These are phyloP conservation scores for Byssoonygena ceratinophila DNA, from an alignment of 2,329 filamentous ascomycete genomes.

Conservation along the genomic window DNA sequence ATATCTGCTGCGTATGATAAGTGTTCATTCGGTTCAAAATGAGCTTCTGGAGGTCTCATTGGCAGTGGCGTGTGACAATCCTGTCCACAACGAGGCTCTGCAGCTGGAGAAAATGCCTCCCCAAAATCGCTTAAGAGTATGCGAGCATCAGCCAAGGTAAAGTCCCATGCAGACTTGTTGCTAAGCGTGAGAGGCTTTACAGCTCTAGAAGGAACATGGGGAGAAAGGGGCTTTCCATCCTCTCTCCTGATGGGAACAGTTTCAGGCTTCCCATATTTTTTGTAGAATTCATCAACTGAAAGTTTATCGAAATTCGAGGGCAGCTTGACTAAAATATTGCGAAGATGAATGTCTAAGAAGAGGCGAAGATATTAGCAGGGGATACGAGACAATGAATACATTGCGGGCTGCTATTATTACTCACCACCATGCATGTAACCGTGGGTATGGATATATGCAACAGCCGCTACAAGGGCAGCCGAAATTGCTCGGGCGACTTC, in stretches of 20 bases:
- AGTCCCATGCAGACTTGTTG: slow-evolving; percentile 20
- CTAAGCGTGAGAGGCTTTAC: slow-evolving; percentile 7
- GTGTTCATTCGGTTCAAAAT: slow-evolving; percentile 18
- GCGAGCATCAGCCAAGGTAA: slow-evolving; percentile 20
- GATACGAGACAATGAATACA: too few relatives aligned
- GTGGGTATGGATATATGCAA: too few relatives aligned
- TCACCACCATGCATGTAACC: too few relatives aligned
- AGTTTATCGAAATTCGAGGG: slow-evolving; percentile 16
- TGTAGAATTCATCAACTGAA: slow-evolving; percentile 20
- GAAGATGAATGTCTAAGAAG: slow-evolving; percentile 10
- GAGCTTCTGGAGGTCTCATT: slow-evolving; percentile 20
- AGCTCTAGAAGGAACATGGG: slow-evolving; percentile 18
- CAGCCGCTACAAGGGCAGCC: too few relatives aligned
- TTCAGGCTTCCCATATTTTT: slow-evolving; percentile 21
- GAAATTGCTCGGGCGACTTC: too few relatives aligned
- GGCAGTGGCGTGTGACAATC: slow-evolving; percentile 20
- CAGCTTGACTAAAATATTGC: slow-evolving; percentile 17
- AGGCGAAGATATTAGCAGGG: background rate
- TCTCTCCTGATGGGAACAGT: slow-evolving; percentile 15
- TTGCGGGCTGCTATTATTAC: background rate
- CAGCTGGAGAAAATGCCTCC: slow-evolving; percentile 23
- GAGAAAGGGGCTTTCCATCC: slow-evolving; percentile 19
- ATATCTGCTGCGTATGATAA: slow-evolving; percentile 23
- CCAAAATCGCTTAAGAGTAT: slow-evolving; percentile 27
- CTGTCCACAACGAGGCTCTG: slow-evolving; percentile 19